Evolutionary conservation across 1,139 yeast genomes (phyloP).

Genomic region (Candida sojae): DNA sequence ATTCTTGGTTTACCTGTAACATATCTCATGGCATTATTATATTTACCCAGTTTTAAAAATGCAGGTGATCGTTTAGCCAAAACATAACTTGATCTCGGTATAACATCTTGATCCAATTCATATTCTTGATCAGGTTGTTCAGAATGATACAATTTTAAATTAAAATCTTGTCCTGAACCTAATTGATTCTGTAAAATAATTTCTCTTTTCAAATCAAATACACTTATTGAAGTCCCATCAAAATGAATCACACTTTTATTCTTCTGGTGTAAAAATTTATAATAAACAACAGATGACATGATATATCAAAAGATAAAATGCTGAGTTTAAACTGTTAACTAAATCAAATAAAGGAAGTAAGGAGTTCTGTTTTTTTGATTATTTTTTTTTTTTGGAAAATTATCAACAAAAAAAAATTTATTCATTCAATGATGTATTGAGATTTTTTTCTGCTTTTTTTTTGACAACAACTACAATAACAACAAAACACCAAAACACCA

Average conservation of each 20-base stretch:
- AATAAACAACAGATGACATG: slow-evolving; percentile 92
- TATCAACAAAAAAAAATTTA: neutral
- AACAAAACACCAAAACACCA: neutral
- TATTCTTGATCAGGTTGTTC: slow-evolving; percentile 78
- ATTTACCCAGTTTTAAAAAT: slow-evolving; percentile 54
- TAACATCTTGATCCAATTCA: slow-evolving; percentile 86
- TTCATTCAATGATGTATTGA: neutral
- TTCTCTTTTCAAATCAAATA: slow-evolving; percentile 90
- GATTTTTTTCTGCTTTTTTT: neutral
- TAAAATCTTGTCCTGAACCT: slow-evolving; percentile 84
- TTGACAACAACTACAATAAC: neutral
- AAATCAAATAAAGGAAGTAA: no score
- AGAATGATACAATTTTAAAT: slow-evolving; percentile 61
- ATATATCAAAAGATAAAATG: neutral
- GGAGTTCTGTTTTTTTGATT: no score
- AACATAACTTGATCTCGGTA: slow-evolving; percentile 86
- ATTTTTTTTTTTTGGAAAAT: neutral
- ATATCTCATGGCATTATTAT: slow-evolving; percentile 72
- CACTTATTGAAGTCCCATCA: slow-evolving; percentile 96
- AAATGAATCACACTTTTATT: slow-evolving; percentile 78
- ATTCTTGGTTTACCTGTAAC: slow-evolving; percentile 82
- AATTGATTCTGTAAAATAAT: slow-evolving; percentile 79
- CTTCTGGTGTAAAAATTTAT: slow-evolving; percentile 83
- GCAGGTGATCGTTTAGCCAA: slow-evolving; percentile 82
- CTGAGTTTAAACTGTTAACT: no score